Evolutionary conservation across 2,329 filamentous ascomycete species (phyloP).

Genomic region (Hypoxylon sp.): DNA sequence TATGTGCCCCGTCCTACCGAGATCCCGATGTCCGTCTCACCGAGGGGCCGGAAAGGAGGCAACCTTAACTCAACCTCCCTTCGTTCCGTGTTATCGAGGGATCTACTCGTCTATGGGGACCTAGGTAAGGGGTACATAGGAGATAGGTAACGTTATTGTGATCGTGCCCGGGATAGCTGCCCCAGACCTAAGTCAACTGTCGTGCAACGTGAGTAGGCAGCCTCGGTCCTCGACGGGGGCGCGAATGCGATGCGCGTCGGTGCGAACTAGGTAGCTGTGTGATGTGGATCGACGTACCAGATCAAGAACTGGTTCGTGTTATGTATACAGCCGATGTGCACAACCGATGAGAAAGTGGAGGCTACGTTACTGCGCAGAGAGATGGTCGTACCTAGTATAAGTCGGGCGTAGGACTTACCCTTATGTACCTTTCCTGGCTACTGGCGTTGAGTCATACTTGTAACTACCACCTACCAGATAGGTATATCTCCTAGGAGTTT

Average conservation of each 20-base stretch:
- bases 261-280: too few species aligned
- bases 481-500: not conserved
- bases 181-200: not conserved
- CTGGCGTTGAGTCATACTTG: not conserved
- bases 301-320: not conserved
- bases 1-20: too few species aligned
- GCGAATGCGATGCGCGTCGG: not conserved
- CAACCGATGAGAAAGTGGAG: not conserved
- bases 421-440: too few species aligned
- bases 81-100: not conserved
- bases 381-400: not conserved
- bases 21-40: not conserved
- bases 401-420: not conserved
- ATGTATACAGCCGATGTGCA: not conserved
- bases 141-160: too few species aligned
- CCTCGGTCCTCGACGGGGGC: too few species aligned
- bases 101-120: not conserved
- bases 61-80: not conserved
- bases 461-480: too few species aligned
- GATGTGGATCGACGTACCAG: too few species aligned
- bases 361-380: not conserved
- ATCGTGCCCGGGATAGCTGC: not conserved
- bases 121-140: too few species aligned
- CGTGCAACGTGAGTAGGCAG: constrained; percentile 21
- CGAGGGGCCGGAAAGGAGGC: not conserved